Percentiles rank a stretch among this genome's conserved stretches.
These are phyloP conservation scores for Clarkia xantiana DNA, from an alignment of 345 rosid genomes.

Conservation along the genomic window DNA sequence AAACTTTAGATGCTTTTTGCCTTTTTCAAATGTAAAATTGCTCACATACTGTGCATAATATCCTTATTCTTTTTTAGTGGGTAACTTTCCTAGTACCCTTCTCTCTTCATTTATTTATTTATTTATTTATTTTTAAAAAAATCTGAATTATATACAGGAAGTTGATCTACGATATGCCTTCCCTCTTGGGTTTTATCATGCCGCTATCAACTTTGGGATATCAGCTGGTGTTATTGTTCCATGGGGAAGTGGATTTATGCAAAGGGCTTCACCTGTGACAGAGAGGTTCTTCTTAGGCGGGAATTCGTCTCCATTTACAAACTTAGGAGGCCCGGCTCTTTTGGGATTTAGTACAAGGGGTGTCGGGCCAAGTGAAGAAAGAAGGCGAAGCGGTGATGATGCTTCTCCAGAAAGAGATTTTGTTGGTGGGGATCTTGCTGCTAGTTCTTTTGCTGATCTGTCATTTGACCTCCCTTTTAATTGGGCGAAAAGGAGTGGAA, in stretches of 20 bases:
- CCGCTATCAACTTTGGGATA: constrained; percentile 72
- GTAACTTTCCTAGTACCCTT: neutral
- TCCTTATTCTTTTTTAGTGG: no score
- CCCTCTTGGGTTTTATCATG: constrained; percentile 57
- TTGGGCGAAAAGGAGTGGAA: constrained; percentile 76
- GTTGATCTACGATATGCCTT: constrained; percentile 73
- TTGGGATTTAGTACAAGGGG: constrained; percentile 84
- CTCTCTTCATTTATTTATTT: neutral
- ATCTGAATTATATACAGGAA: constrained; percentile 31
- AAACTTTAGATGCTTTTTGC: no score
- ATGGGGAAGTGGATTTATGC: constrained; percentile 54
- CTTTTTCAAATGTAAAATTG: no score
- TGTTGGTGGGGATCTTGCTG: constrained; percentile 87
- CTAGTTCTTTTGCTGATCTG: constrained; percentile 75
- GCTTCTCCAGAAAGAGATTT: constrained; percentile 41
- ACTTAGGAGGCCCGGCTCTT: constrained; percentile 65
- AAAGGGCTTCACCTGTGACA: constrained; percentile 44
- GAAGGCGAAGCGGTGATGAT: constrained; percentile 28
- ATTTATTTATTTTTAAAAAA: neutral
- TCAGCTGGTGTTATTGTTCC: constrained; percentile 66
- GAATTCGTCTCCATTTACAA: constrained; percentile 62
- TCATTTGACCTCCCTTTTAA: constrained; percentile 79
- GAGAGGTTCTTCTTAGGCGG: constrained; percentile 95
- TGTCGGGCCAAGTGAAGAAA: constrained; percentile 67
- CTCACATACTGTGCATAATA: no score